phyloP scores from a whole-genome alignment of 306 rosid species.

The Pyrus pyrifolia region DNA sequence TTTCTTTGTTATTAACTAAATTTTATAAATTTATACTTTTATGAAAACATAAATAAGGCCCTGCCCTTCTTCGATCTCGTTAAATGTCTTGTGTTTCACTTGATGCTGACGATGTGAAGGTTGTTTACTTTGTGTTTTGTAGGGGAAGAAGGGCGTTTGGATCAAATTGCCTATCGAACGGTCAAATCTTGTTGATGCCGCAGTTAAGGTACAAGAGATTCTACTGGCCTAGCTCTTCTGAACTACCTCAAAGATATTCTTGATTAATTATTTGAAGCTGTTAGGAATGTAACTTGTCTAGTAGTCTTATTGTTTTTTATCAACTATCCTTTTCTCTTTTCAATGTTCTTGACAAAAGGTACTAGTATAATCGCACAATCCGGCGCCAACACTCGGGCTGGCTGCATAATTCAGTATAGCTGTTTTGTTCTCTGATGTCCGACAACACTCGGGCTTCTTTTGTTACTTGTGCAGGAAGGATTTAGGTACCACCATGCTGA shows the following conservation, averaged over 20 bases:
- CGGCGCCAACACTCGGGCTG: not conserved
- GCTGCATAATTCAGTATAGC: not conserved
- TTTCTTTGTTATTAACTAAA: no score
- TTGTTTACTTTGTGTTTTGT: not conserved
- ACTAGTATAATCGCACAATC: not conserved
- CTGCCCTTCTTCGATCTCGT: not conserved
- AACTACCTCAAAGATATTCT: not conserved
- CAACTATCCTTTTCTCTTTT: not conserved
- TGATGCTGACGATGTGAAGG: not conserved
- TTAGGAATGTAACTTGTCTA: not conserved
- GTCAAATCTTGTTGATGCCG: slow-evolving; percentile 52
- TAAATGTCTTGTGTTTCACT: not conserved
- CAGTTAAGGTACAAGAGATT: slow-evolving; percentile 42
- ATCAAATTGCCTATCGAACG: slow-evolving; percentile 52
- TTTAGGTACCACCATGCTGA: slow-evolving; percentile 88
- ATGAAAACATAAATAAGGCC: no score
- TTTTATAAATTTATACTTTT: no score
- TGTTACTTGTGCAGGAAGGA: slow-evolving; percentile 54
- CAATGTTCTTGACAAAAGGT: not conserved
- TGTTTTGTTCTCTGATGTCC: not conserved
- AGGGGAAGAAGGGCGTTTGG: slow-evolving; percentile 91
- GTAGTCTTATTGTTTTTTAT: not conserved
- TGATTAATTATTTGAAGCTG: not conserved
- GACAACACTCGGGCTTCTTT: not conserved
- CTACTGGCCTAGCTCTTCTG: not conserved